Evolutionary conservation across 2,329 filamentous ascomycete species (phyloP).

Genomic region (Penicillium vulpinum): DNA sequence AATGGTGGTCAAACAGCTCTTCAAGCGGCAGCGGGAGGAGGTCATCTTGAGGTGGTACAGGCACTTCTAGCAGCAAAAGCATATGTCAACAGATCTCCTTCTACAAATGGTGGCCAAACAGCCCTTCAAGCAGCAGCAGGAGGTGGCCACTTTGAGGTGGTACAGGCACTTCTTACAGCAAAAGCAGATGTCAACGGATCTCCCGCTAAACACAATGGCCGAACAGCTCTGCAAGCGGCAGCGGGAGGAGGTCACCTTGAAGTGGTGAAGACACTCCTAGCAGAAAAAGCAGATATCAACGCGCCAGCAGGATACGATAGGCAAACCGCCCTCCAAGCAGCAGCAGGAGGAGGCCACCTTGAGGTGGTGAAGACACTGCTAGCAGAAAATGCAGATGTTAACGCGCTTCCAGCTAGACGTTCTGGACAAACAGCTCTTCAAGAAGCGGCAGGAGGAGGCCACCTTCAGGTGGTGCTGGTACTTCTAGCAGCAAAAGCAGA

Average conservation of each 20-base stretch:
- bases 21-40: neutral
- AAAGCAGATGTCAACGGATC: neutral
- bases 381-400: neutral
- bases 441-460: neutral
- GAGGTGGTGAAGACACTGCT: neutral
- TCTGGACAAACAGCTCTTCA: neutral
- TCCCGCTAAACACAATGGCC: neutral
- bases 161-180: neutral
- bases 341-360: neutral
- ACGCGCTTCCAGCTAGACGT: neutral
- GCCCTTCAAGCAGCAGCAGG: neutral
- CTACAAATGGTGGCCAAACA: no score
- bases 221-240: constrained; percentile 1
- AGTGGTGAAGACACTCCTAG: neutral
- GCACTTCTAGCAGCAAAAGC: neutral
- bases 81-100: neutral
- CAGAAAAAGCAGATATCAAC: constrained; percentile 3
- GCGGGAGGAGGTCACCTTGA: neutral
- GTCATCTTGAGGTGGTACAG: neutral
- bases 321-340: neutral
- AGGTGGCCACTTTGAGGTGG: neutral
- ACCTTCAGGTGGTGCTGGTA: neutral
- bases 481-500: neutral
- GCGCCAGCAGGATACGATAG: neutral
- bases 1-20: neutral